Conservation (phyloP, 1,284 basidiomycete species). For the Sphagnurus paluster region DNA sequence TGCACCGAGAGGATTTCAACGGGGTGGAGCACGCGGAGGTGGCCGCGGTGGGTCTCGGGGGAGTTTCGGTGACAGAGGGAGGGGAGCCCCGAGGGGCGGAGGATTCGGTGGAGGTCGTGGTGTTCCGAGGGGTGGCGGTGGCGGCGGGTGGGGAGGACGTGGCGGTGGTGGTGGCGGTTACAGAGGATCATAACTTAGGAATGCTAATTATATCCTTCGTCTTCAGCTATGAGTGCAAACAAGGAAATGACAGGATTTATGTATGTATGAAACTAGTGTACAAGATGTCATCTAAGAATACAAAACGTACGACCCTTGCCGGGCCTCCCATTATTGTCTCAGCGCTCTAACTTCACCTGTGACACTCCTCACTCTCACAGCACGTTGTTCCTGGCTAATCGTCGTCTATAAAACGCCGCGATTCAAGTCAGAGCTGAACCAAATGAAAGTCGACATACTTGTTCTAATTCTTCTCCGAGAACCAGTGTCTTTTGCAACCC, state of each 20-base stretch:
- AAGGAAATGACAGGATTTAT: constrained; percentile 1
- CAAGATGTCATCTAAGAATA: constrained; percentile 3
- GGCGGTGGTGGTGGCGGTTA: constrained; percentile 32
- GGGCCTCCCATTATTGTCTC: constrained; percentile 33
- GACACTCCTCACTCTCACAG: constrained; percentile 38
- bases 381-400: constrained; percentile 44
- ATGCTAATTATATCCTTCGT: not conserved
- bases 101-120: constrained; percentile 35
- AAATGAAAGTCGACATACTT: constrained; percentile 36
- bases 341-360: constrained; percentile 47
- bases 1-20: constrained; percentile 34
- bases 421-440: not conserved
- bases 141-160: constrained; percentile 39
- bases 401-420: constrained; percentile 36
- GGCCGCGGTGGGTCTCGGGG: constrained; percentile 44
- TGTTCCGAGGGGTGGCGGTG: constrained; percentile 18
- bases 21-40: constrained; percentile 42
- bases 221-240: not conserved
- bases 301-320: not conserved
- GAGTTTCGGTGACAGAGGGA: constrained; percentile 36
- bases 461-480: constrained; percentile 49
- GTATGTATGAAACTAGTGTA: not conserved
- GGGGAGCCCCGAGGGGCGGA: constrained; percentile 29
- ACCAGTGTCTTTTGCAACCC: constrained; percentile 35
- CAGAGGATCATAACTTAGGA: constrained; percentile 43